Percentiles rank a stretch among this genome's conserved stretches.
Conservation (phyloP, 495 filamentous ascomycete species). For the Cairneyella variabilis region DNA sequence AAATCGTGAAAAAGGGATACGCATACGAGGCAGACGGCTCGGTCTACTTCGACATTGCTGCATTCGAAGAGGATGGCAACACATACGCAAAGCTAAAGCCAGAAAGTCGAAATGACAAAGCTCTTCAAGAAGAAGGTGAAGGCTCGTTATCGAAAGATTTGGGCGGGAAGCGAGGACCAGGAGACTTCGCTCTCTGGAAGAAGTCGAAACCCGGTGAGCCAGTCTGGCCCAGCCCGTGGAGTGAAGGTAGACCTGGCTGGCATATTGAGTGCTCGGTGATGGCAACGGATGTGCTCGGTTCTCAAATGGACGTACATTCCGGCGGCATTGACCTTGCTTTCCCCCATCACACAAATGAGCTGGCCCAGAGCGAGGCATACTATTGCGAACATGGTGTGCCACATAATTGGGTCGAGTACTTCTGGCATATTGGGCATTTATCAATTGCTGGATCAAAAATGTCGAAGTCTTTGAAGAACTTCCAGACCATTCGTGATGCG, state of each 20-base stretch:
- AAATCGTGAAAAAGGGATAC: conserved; percentile 78
- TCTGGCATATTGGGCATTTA: conserved; percentile 93
- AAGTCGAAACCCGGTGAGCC: conserved; percentile 89
- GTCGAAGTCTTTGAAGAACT: conserved; percentile 95
- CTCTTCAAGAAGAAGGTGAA: conserved; percentile 83
- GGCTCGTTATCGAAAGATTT: conserved; percentile 70
- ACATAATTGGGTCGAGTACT: conserved; percentile 65
- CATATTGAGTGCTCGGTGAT: conserved; percentile 98
- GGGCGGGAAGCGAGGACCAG: conserved; percentile 62
- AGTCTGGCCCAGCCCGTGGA: conserved; percentile 84
- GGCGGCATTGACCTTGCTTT: conserved; percentile 92
- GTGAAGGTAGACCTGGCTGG: conserved; percentile 86
- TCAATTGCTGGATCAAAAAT: conserved; percentile 90
- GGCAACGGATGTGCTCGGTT: conserved; percentile 81
- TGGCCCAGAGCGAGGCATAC: conserved; percentile 92
- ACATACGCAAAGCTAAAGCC: conserved; percentile 83
- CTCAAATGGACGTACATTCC: conserved; percentile 85
- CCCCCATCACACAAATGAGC: conserved; percentile 95
- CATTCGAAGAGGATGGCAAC: conserved; percentile 81
- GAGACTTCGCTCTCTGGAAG: conserved; percentile 96
- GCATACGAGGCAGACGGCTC: conserved; percentile 84
- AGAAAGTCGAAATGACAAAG: conserved; percentile 79
- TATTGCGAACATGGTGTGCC: conserved; percentile 47
- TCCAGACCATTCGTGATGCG: conserved; percentile 89
- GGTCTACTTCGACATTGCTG: conserved; percentile 89